Conservation (phyloP, 2,329 filamentous ascomycete species). For the Paecilomyces formosus region DNA sequence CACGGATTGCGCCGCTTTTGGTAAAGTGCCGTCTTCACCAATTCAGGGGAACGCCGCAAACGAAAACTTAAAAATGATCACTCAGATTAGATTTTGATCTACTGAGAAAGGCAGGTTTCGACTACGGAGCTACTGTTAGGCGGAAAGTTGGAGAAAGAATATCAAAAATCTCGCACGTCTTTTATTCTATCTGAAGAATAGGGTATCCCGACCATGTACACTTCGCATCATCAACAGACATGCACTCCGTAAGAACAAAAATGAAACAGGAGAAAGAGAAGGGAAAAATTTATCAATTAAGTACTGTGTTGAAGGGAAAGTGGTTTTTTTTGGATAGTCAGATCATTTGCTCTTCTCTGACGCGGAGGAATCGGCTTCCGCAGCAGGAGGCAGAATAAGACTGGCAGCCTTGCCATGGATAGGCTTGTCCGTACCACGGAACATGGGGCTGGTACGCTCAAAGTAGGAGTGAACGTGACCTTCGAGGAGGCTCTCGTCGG, state of each 20-base stretch:
- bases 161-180: neutral
- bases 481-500: conserved; percentile 41
- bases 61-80: too few relatives aligned
- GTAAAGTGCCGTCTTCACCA: too few relatives aligned
- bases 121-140: neutral
- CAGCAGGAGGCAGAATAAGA: conserved; percentile 27
- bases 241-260: neutral
- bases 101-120: too few relatives aligned
- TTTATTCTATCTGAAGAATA: neutral
- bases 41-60: too few relatives aligned
- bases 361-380: conserved; percentile 7
- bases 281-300: neutral
- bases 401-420: conserved; percentile 19
- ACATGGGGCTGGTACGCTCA: conserved; percentile 43
- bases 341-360: neutral
- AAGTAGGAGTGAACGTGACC: conserved; percentile 48
- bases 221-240: neutral
- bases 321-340: neutral
- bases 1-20: too few relatives aligned
- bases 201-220: neutral
- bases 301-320: neutral
- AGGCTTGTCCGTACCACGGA: conserved; percentile 29
- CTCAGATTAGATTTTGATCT: too few relatives aligned
- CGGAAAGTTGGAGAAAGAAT: neutral
- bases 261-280: neutral